phyloP scores from a whole-genome alignment of 1,284 basidiomycete species.

The Ustilago esculenta region DNA sequence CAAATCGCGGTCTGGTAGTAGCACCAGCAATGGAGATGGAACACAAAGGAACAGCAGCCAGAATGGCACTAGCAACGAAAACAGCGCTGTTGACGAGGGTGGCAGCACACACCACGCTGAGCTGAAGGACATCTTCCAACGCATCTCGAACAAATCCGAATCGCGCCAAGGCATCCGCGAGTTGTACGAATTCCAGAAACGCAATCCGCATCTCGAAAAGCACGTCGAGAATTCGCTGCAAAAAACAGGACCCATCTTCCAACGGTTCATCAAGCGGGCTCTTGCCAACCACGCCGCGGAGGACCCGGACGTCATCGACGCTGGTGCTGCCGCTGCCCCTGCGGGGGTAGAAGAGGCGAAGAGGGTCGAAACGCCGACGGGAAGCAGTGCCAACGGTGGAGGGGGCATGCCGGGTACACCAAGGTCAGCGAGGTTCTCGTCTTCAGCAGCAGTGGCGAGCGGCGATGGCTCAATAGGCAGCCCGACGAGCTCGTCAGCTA shows the following conservation, averaged over 20 bases:
- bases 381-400: constrained; percentile 3
- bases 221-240: constrained; percentile 74
- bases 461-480: constrained; percentile 23
- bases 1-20: constrained; percentile 15
- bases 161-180: constrained; percentile 91
- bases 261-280: constrained; percentile 68
- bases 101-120: constrained; percentile 75
- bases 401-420: constrained; percentile 17
- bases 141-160: constrained; percentile 83
- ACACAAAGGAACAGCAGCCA: constrained; percentile 73
- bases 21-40: constrained; percentile 38
- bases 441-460: background rate
- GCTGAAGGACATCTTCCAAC: constrained; percentile 82
- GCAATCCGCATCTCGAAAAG: constrained; percentile 84
- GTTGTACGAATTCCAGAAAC: constrained; percentile 90
- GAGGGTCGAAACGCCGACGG: constrained; percentile 18
- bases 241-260: constrained; percentile 69
- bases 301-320: constrained; percentile 74
- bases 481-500: constrained; percentile 23
- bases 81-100: constrained; percentile 71
- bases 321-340: background rate
- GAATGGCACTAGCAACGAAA: constrained; percentile 7
- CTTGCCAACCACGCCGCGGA: constrained; percentile 77
- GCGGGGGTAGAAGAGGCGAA: constrained; percentile 8
- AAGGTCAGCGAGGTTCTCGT: constrained; percentile 5